Evolutionary conservation across 306 rosid species (phyloP), one percentile per base, ranked within the genome.

Genomic region (Vigna nakashimae): DNA sequence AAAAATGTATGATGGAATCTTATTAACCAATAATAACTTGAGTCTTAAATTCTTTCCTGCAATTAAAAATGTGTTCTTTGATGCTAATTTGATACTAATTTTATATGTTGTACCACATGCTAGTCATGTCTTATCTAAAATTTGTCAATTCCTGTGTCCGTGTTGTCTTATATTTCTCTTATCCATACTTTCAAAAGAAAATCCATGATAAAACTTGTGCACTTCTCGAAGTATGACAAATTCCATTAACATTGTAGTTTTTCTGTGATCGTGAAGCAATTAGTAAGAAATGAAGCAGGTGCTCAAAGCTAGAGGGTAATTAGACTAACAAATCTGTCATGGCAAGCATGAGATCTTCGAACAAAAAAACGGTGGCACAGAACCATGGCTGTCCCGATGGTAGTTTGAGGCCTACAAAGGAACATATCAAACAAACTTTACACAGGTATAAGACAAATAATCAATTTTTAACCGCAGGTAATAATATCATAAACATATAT

Each of bases 361-460:
- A 85, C 85, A 12, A 55, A 91, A 90, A 91, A 90, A 2, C 94
- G 92, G 75, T 91, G 94, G 88, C 97, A 91, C 71, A 91, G 86
- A 85, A 91, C 90, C 92, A 89, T 90, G 50, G 92, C 94, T 76
- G 92, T 91, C 57, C 91, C 97, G 75, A 80, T 86, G 9, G 94
- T 90, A 51, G 94, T 88, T 74, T 90, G 94, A 14, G 94, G 97
- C 87, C 97, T 92, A 88, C 77, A 88, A 59, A 78, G 73, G 72
- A 46, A 76, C 51, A 80, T 48, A 50, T 70, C 75, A 74, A 12
- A 28, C 4, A 74, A 12, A 28, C 4, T 80, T 42, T 48, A 77
- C 36, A 84, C 43, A 42, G 59, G 64, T 30, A 65, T 65, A 30
- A 79, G 38, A n/a, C 5, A 48, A 22, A 36, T 20, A 42, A 66